Conservation (phyloP, 2,329 filamentous ascomycete genomes). For the Fusarium albosuccineum region DNA sequence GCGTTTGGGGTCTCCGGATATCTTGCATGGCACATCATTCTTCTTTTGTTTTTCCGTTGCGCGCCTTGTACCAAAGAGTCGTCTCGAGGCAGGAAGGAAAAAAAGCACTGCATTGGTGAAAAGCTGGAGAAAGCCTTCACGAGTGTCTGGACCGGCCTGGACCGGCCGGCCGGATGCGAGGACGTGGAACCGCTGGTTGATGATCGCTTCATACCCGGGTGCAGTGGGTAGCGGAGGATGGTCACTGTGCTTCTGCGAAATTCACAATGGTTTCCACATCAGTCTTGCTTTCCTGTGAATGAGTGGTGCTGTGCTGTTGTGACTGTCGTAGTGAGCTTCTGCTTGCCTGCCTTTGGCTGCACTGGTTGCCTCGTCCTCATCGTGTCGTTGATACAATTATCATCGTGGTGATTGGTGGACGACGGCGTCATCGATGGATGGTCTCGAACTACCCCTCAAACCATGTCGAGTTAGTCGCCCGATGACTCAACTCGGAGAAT, state of each 20-base stretch:
- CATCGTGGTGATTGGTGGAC: conserved; percentile 14
- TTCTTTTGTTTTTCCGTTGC: conserved; percentile 62
- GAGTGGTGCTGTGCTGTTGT: conserved; percentile 37
- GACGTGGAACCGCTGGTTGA: conserved; percentile 74
- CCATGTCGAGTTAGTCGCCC: conserved; percentile 2
- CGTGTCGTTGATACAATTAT: background rate
- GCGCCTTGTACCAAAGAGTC: conserved; percentile 61
- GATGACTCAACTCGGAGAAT: conserved; percentile 31
- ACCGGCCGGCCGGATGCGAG: conserved; percentile 62
- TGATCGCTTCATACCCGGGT: conserved; percentile 72
- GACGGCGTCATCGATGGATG: conserved; percentile 31
- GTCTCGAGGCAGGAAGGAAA: conserved; percentile 55
- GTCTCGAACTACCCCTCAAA: conserved; percentile 21
- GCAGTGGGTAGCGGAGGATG: conserved; percentile 62
- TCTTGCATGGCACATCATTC: conserved; percentile 75
- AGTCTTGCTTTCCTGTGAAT: conserved; percentile 32
- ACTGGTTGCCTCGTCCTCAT: background rate
- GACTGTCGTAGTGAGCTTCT: conserved; percentile 27
- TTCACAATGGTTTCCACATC: conserved; percentile 67
- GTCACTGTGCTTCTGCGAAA: conserved; percentile 71
- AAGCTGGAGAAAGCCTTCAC: conserved; percentile 71
- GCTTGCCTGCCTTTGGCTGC: background rate
- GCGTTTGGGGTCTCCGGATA: conserved; percentile 85
- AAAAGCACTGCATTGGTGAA: conserved; percentile 67
- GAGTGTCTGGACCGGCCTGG: conserved; percentile 61